These are phyloP conservation scores for Iodosphaeria phyllophila DNA, from an alignment of 2,329 filamentous ascomycete genomes.

Conservation along the genomic window DNA sequence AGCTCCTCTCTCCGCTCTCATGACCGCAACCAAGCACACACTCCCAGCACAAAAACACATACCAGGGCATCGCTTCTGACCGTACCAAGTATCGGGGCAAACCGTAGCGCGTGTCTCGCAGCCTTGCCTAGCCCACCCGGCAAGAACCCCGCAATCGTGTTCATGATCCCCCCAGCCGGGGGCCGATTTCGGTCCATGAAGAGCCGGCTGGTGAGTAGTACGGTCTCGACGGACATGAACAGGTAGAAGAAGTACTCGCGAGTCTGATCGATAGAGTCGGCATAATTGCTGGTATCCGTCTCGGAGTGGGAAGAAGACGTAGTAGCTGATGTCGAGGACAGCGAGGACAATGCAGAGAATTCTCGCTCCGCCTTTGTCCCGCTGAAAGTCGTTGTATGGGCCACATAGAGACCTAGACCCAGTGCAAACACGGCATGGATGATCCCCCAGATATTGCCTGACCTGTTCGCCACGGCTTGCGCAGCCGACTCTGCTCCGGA, in stretches of 20 bases:
- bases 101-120: slow-evolving; percentile 40
- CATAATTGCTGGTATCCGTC: too few relatives aligned
- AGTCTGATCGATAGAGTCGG: slow-evolving; percentile 12
- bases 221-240: slow-evolving; percentile 61
- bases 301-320: too few relatives aligned
- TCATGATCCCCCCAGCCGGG: slow-evolving; percentile 41
- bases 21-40: slow-evolving; percentile 25
- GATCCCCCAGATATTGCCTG: slow-evolving; percentile 45
- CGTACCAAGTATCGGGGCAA: slow-evolving; percentile 52
- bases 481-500: slow-evolving; percentile 12
- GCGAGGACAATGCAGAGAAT: slow-evolving; percentile 6
- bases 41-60: slow-evolving; percentile 57
- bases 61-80: slow-evolving; percentile 57
- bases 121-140: slow-evolving; percentile 46
- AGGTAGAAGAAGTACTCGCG: slow-evolving; percentile 51
- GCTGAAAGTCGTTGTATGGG: slow-evolving; percentile 46
- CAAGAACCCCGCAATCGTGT: slow-evolving; percentile 43
- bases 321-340: slow-evolving; percentile 4
- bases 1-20: too few relatives aligned
- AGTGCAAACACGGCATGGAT: slow-evolving; percentile 57
- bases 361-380: slow-evolving; percentile 45
- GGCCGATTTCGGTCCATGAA: slow-evolving; percentile 44
- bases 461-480: slow-evolving; percentile 15
- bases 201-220: slow-evolving; percentile 53
- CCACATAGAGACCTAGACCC: slow-evolving; percentile 51